These are phyloP conservation scores for Psilocybe tampanensis DNA, from an alignment of 768 basidiomycete species.

Conservation along the genomic window DNA sequence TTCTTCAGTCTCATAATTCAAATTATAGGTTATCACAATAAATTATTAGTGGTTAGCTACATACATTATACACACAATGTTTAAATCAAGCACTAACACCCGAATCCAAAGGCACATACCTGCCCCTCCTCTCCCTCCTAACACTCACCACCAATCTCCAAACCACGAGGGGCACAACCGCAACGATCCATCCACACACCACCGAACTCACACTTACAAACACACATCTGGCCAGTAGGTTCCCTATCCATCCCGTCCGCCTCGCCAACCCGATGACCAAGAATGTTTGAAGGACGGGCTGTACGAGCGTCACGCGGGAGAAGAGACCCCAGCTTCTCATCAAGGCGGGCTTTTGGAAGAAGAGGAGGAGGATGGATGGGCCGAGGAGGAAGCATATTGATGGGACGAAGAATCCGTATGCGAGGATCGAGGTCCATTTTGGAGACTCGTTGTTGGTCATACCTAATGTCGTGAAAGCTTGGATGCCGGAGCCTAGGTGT, in stretches of 20 bases:
- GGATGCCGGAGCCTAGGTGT: background rate
- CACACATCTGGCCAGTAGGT: background rate
- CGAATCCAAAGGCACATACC: background rate
- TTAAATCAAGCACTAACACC: background rate
- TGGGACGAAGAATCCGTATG: background rate
- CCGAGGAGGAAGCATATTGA: background rate
- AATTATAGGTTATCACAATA: too few relatives aligned
- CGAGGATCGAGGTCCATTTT: background rate
- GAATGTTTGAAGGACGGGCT: background rate
- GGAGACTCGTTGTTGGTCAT: background rate
- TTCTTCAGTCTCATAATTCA: too few relatives aligned
- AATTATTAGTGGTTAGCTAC: background rate
- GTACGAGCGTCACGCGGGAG: background rate
- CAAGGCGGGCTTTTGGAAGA: background rate
- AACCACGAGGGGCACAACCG: background rate
- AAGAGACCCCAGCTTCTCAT: background rate
- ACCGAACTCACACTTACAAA: background rate
- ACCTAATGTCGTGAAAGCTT: background rate
- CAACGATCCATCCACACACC: background rate
- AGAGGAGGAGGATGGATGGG: background rate
- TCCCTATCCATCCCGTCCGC: background rate
- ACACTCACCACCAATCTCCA: background rate
- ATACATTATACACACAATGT: background rate
- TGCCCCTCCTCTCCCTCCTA: background rate
- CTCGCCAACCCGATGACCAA: background rate